phyloP scores from a whole-genome alignment of 305 asterid species.

The Salvia sclarea region DNA sequence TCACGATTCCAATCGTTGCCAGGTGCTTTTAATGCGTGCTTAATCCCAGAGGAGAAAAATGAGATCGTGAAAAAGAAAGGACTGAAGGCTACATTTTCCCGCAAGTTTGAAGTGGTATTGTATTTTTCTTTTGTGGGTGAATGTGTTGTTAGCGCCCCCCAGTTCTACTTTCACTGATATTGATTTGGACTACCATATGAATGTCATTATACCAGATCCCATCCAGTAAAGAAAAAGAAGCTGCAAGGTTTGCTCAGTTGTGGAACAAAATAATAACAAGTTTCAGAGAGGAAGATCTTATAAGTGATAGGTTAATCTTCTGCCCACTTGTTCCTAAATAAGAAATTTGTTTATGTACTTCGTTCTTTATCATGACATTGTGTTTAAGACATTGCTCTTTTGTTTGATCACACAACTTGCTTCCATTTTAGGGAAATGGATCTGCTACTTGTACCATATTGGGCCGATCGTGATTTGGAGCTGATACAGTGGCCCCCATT shows the following conservation, averaged over 20 bases:
- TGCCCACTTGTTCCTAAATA: conserved; percentile 17
- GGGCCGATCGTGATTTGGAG: conserved; percentile 97
- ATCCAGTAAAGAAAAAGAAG: conserved; percentile 81
- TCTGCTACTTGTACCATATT: conserved; percentile 95
- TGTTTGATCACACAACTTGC: conserved; percentile 20
- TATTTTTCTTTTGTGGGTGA: conserved; percentile 3
- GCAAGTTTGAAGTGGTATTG: conserved; percentile 75
- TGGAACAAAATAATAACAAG: conserved; percentile 97
- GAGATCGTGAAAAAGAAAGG: conserved; percentile 85
- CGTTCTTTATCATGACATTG: conserved; percentile 21
- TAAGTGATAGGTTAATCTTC: conserved; percentile 73
- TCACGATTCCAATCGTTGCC: conserved; percentile 90
- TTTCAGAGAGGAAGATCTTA: conserved; percentile 98
- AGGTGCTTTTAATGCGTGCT: conserved; percentile 88
- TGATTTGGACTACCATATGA: conserved; percentile 12
- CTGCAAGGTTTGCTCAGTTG: conserved; percentile 98
- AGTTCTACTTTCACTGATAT: conserved; percentile 14
- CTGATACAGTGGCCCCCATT: conserved; percentile 99
- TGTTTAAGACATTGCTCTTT: background rate
- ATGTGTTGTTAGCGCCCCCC: background rate
- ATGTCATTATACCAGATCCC: conserved; percentile 57
- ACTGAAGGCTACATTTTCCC: conserved; percentile 89
- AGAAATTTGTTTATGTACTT: conserved; percentile 21
- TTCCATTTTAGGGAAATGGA: conserved; percentile 84
- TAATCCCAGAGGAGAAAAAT: conserved; percentile 83